A percentile compares a stretch with the other conserved stretches of the same genome.
Evolutionary conservation across 257 asterid species (phyloP).

Genomic region (Solanum raphanifolium): DNA sequence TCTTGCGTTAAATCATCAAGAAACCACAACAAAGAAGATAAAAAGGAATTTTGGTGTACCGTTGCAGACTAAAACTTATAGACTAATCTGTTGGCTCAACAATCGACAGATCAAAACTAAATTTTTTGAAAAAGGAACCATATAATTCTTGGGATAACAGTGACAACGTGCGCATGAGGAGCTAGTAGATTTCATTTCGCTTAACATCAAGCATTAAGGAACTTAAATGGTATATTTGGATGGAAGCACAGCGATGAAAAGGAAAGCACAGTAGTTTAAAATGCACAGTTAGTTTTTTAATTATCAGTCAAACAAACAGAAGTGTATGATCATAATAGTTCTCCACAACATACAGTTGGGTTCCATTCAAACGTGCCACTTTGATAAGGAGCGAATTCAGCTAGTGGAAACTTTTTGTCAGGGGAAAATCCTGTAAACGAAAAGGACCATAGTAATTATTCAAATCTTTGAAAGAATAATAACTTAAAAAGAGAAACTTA

Average conservation of each 20-base stretch:
- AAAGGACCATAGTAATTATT: neutral
- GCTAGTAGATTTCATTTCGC: neutral
- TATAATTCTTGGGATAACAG: neutral
- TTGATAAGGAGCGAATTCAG: conserved; percentile 76
- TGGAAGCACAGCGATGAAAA: neutral
- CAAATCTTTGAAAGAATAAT: neutral
- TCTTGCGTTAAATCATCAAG: neutral
- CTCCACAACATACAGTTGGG: conserved; percentile 58
- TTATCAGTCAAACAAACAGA: neutral
- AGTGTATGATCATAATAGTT: conserved; percentile 1
- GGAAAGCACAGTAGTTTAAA: neutral
- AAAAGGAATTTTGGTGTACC: neutral
- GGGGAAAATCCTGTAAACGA: conserved; percentile 75
- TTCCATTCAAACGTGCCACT: conserved; percentile 76
- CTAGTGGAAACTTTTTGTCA: conserved; percentile 84
- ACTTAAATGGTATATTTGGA: neutral
- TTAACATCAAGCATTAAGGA: neutral
- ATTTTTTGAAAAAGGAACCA: neutral
- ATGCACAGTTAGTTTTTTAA: neutral
- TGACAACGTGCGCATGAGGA: neutral
- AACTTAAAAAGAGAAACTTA: neutral
- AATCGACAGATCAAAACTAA: neutral
- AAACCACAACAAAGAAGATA: neutral
- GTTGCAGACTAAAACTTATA: neutral
- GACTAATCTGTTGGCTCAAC: neutral